Conservation (phyloP, 2,329 filamentous ascomycete species). For the Fusarium algeriense region DNA sequence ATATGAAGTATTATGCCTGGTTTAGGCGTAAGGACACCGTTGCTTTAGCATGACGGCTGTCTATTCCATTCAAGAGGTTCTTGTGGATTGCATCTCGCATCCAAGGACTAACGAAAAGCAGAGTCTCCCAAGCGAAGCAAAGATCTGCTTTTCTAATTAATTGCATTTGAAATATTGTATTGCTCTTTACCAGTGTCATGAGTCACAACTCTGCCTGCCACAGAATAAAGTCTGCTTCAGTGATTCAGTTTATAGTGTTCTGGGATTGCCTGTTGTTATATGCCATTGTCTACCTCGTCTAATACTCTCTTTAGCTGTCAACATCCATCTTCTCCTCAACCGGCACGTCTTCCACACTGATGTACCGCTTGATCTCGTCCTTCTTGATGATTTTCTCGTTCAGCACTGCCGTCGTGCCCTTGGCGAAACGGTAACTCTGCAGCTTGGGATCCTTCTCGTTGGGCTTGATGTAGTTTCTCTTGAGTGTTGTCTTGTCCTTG, state of each 20-base stretch:
- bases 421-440: constrained; percentile 89
- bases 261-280: constrained; percentile 45
- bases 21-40: constrained; percentile 11
- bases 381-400: constrained; percentile 97
- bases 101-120: constrained; percentile 6
- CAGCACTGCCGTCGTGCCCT: constrained; percentile 93
- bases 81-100: constrained; percentile 32
- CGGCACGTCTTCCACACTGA: constrained; percentile 88
- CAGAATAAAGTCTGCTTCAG: constrained; percentile 26
- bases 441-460: constrained; percentile 93
- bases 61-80: constrained; percentile 32
- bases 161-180: constrained; percentile 28
- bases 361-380: constrained; percentile 93
- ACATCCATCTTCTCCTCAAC: constrained; percentile 78
- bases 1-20: constrained; percentile 18
- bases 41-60: constrained; percentile 8
- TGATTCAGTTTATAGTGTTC: constrained; percentile 37
- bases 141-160: background rate
- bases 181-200: constrained; percentile 4
- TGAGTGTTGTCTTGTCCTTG: constrained; percentile 90
- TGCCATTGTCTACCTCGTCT: constrained; percentile 36
- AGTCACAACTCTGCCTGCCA: constrained; percentile 14
- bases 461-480: constrained; percentile 92
- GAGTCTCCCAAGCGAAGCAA: background rate
- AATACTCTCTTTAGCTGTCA: constrained; percentile 61